Conservation (phyloP, 345 rosid species). For the Limnanthes douglasii region DNA sequence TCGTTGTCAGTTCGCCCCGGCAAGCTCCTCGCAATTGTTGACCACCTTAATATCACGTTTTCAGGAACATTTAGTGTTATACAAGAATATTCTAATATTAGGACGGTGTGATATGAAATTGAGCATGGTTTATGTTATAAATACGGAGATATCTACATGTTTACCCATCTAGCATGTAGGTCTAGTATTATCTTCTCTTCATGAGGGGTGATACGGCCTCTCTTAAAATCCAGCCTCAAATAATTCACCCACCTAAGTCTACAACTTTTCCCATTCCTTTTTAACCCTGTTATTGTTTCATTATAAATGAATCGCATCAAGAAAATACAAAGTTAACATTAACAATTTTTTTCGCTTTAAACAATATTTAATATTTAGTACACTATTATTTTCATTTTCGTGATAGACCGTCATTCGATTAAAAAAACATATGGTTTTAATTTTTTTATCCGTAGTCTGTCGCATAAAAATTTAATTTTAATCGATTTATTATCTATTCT, state of each 20-base stretch:
- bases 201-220: conserved; percentile 84
- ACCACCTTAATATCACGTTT: conserved; percentile 38
- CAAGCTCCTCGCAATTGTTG: conserved; percentile 84
- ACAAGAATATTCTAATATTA: background rate
- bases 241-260: conserved; percentile 95
- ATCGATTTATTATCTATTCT: no score
- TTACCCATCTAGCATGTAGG: conserved; percentile 87
- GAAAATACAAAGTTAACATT: no score
- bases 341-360: no score
- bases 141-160: conserved; percentile 29
- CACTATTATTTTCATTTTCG: no score
- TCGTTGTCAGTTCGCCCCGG: conserved; percentile 93
- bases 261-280: conserved; percentile 89
- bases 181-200: conserved; percentile 77
- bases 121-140: background rate
- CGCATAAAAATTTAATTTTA: no score
- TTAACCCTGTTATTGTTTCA: no score
- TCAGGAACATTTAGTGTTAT: no score
- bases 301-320: no score
- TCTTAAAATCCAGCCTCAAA: conserved; percentile 86
- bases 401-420: no score
- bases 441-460: no score
- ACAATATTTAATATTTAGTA: no score
- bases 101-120: background rate
- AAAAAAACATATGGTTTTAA: no score